Base-by-base conservation (phyloP, 1,284 basidiomycete species). In the Ceraceosorus guamensis region DNA sequence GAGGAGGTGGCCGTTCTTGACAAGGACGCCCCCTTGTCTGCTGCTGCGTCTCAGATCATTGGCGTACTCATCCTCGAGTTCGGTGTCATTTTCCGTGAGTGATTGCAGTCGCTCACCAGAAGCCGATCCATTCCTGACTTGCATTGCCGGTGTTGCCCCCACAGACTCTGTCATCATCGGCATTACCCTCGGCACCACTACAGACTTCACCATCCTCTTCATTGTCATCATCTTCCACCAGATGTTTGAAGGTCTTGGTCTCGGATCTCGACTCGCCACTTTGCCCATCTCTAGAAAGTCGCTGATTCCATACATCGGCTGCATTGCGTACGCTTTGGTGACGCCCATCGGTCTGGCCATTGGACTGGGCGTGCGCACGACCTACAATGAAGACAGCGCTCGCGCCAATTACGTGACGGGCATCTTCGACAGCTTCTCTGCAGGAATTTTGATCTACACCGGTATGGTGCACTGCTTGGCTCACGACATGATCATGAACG, bases 21-120 rank as follows among this genome's bases (percentile, higher is more conserved):
- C 7, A 52, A 43, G 37, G 37, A 2, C 0, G 11, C 24, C 18
- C 24, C 8, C 0, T 46, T 60, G 16, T 60, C 58, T 32, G 53
- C 53, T 8, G 79, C 82, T 1, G 65, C 81, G 0, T 85, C 88
- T 1, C 90, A 96, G 77, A 80, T 95, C 49, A 81, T 97, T 47
- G 91, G 91, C 18, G 81, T 91, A 46, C 85, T 82, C 45, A 90
- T 92, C 61, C 81, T 93, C 57, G 90, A 84, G 75, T 93, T 97
- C 69, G 95, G 93, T 68, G 89, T 97, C 49, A 79, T 92, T 11
- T 80, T 98, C 60, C 91, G 95, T 75, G 87, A 46, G 51, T 59
- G 31, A 24, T 34, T 11, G n/a, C n/a, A 2, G 34, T 34, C 8
- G 41, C 8, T 16, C 34, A 10, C n/a, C 18, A 33, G 34, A 5